These are phyloP conservation scores for Peronospora farinosa DNA, from an alignment of 352 stramenopile genomes.

Conservation along the genomic window DNA sequence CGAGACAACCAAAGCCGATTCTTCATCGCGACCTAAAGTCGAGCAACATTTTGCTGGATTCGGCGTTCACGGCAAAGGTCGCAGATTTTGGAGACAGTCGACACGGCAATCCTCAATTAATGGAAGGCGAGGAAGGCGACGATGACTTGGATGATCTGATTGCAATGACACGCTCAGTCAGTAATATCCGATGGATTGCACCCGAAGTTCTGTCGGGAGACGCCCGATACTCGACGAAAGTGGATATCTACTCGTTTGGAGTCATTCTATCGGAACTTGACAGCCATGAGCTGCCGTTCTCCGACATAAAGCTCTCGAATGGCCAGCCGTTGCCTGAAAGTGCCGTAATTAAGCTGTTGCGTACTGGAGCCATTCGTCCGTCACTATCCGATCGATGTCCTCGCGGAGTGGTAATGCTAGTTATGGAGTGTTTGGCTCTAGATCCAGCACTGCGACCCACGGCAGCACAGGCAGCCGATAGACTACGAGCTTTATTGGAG, in stretches of 20 bases:
- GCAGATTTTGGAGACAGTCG: conserved; percentile 64
- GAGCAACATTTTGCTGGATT: conserved; percentile 55
- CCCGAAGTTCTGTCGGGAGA: conserved; percentile 56
- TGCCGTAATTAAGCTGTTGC: conserved; percentile 47
- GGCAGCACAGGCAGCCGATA: conserved; percentile 29
- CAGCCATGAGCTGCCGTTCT: conserved; percentile 62
- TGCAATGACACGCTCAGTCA: conserved; percentile 25
- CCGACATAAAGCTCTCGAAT: conserved; percentile 49
- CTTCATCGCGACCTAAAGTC: conserved; percentile 73
- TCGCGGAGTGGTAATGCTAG: conserved; percentile 33
- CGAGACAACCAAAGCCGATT: conserved; percentile 36
- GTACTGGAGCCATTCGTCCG: conserved; percentile 44
- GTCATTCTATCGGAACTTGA: conserved; percentile 67
- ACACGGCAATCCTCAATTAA: conserved; percentile 25
- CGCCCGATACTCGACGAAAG: conserved; percentile 31
- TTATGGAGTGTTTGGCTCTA: conserved; percentile 48
- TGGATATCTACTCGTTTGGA: conserved; percentile 73
- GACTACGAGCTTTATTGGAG: conserved; percentile 43
- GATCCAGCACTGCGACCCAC: conserved; percentile 41
- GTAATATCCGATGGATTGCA: conserved; percentile 51
- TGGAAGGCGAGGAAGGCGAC: conserved; percentile 19
- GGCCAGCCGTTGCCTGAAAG: conserved; percentile 42
- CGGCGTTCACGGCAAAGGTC: conserved; percentile 53
- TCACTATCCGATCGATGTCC: conserved; percentile 47
- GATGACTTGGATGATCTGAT: conserved; percentile 14